Evolutionary conservation across 2,329 filamentous ascomycete genomes (phyloP).

Genomic region (Fonsecaea monophora): DNA sequence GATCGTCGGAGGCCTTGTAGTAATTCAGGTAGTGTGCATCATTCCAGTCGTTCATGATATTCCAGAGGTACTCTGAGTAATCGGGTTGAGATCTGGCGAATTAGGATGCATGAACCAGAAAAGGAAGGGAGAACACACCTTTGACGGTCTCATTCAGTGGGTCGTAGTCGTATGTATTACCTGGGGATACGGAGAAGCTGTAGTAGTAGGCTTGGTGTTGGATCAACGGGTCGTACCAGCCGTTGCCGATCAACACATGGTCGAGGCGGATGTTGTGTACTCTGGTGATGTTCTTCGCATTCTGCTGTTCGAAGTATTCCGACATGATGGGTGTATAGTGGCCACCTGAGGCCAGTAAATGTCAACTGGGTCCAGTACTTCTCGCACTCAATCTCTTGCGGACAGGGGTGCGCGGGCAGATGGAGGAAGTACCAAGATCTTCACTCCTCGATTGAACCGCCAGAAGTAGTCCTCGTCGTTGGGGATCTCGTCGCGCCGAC

Average conservation of each 20-base stretch:
- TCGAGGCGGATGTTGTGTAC: conserved; percentile 41
- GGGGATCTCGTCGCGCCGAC: too few species aligned
- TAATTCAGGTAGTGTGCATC: too few species aligned
- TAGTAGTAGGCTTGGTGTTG: conserved; percentile 51
- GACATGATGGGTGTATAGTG: conserved; percentile 64
- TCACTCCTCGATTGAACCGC: too few species aligned
- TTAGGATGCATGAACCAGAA: not conserved
- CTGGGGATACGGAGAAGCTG: conserved; percentile 48
- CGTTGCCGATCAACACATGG: conserved; percentile 48
- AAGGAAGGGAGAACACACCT: conserved; percentile 42
- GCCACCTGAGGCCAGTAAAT: conserved; percentile 50
- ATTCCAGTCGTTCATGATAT: too few species aligned
- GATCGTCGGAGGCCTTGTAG: too few species aligned
- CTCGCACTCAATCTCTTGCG: not conserved
- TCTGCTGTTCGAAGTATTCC: conserved; percentile 48
- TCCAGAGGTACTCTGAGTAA: too few species aligned
- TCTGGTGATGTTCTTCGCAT: conserved; percentile 41
- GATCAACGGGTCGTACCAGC: conserved; percentile 49
- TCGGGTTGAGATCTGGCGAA: too few species aligned
- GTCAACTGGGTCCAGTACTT: not conserved
- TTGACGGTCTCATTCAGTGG: conserved; percentile 43
- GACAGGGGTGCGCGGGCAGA: not conserved
- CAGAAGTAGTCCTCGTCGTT: too few species aligned
- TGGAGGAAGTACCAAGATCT: too few species aligned
- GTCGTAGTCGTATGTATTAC: conserved; percentile 47